Percentiles rank a stretch among this genome's conserved stretches.
Evolutionary conservation across 306 rosid species (phyloP).

Genomic region (Sechiopsis laciniata): DNA sequence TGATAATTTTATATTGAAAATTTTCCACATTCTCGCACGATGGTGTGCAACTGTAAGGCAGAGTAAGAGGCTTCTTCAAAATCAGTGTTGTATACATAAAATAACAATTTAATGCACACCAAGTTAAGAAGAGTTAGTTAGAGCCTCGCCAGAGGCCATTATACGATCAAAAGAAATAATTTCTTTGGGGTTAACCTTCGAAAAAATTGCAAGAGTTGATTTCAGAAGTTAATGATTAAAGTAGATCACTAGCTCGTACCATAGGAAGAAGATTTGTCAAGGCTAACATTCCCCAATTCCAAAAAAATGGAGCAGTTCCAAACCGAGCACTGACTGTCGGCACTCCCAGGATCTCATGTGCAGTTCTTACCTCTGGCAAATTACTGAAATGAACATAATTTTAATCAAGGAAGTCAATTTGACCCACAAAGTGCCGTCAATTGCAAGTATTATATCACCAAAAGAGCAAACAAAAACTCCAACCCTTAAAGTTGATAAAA

Average conservation of each 20-base stretch:
- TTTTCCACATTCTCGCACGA: slow-evolving; percentile 1
- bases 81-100: background rate
- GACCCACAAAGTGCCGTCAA: background rate
- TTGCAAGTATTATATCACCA: slow-evolving; percentile 1
- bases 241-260: slow-evolving; percentile 33
- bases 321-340: slow-evolving; percentile 94
- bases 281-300: slow-evolving; percentile 95
- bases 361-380: slow-evolving; percentile 88
- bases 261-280: slow-evolving; percentile 65
- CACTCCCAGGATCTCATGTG: slow-evolving; percentile 75
- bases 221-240: background rate
- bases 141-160: too few species aligned
- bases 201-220: background rate
- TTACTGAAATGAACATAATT: slow-evolving; percentile 45
- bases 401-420: background rate
- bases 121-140: background rate
- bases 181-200: background rate
- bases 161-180: background rate
- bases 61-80: slow-evolving; percentile 9
- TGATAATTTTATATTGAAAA: slow-evolving; percentile 15
- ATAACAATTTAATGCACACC: background rate
- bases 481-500: slow-evolving; percentile 2
- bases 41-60: slow-evolving; percentile 1
- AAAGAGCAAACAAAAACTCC: background rate
- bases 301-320: slow-evolving; percentile 89